Base-by-base conservation (phyloP, 2,329 filamentous ascomycete genomes). In the Fusarium protoensiforme region DNA sequence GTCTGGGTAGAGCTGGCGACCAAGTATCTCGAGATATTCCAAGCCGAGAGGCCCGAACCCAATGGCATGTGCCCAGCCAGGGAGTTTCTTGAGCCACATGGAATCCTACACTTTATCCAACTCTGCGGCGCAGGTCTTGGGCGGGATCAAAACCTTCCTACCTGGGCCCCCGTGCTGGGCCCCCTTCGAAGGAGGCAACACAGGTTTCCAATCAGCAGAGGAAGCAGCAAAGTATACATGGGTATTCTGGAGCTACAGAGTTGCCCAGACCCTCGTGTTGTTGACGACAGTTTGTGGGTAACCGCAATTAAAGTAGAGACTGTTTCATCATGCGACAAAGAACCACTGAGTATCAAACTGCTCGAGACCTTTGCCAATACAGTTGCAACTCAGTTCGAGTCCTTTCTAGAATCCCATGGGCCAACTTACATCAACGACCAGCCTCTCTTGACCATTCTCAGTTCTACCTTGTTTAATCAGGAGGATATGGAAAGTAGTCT, bases 61-160 rank as follows among this genome's bases (percentile, higher is more conserved):
- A 18, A 11, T n/a, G 36, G 36, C 2, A 39, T n/a, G 36, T n/a
- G 36, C 3, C 36, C 10, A 7, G 38, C 6, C 11, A 14, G 5
- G 10, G 2, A 18, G 2, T 11, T 5, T 51, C 5, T 24, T 2
- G 1, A 0, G 16, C 2, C 1, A n/a, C 2, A n/a, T 58, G 8
- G 6, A 27, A 10, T 2, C 1, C 6, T n/a, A 7, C n/a, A 41
- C 6, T 41, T 41, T 41, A 6, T 41, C 38, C 38, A 41, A 4
- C 10, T 41, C 20, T 41, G 16, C 33, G 33, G 39, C 16, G 51
- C 63, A 18, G 60, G 64, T 9, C 1, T 51, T 9, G 2, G 27
- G 16, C 39, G 53, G 10, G 38, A 39, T 14, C 18, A 62, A 5
- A 18, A 13, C 5, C 20, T 66, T 7, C 64, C 58, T 1, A 66